Evolutionary conservation across 2,329 filamentous ascomycete genomes (phyloP).

Genomic region (Didymella exigua): DNA sequence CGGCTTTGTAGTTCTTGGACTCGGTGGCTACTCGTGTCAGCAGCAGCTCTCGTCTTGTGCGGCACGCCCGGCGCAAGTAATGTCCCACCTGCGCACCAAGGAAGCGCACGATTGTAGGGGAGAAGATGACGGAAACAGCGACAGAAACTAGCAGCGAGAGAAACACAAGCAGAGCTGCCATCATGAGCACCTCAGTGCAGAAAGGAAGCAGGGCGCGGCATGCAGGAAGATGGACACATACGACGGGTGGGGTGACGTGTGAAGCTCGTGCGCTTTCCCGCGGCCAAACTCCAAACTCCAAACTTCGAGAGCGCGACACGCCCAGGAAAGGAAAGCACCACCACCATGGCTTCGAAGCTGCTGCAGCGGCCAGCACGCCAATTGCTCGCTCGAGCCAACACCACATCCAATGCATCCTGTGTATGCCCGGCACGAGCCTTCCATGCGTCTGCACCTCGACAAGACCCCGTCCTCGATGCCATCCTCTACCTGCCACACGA

Average conservation of each 20-base stretch:
- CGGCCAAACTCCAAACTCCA: constrained; percentile 15
- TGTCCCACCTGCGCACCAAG: constrained; percentile 36
- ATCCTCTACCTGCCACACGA: constrained; percentile 53
- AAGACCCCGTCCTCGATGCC: constrained; percentile 50
- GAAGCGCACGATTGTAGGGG: constrained; percentile 36
- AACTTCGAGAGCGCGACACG: neutral
- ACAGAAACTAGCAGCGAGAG: constrained; percentile 36
- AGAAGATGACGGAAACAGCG: constrained; percentile 30
- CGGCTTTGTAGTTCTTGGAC: constrained; percentile 31
- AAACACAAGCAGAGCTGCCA: constrained; percentile 34
- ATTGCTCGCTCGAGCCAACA: constrained; percentile 26
- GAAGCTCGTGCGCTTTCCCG: constrained; percentile 23
- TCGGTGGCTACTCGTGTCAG: constrained; percentile 41
- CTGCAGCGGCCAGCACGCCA: constrained; percentile 32
- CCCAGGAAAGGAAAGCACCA: constrained; percentile 10
- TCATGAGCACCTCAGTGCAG: constrained; percentile 24
- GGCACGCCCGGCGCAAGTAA: constrained; percentile 40
- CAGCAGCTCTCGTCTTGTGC: constrained; percentile 41
- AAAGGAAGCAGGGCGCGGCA: constrained; percentile 15
- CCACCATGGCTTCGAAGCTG: constrained; percentile 35
- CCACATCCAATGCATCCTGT: neutral
- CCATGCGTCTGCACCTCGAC: constrained; percentile 54
- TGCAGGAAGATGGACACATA: constrained; percentile 17
- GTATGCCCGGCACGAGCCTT: constrained; percentile 50
- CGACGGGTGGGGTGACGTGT: constrained; percentile 38